Base-by-base conservation (phyloP, 257 asterid species). In the Lycium ferocissimum region DNA sequence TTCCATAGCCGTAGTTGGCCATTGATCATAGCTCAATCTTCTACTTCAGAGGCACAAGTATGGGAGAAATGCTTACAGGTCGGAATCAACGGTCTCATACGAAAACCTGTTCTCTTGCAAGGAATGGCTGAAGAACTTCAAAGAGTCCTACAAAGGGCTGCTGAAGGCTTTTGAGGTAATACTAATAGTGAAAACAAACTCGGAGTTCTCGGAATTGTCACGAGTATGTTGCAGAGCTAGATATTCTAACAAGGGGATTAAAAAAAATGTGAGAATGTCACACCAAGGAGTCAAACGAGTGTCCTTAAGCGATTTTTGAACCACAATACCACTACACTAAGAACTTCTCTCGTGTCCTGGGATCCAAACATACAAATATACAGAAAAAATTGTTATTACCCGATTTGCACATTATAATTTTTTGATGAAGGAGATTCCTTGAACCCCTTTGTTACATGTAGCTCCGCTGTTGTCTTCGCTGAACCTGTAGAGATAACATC, bases 41-140 rank as follows among this genome's bases (percentile, higher is more conserved):
- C 89, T 13, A 88, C 88, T 58, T 83, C 91, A 22, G 92, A 87
- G 70, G 91, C 85, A 3, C 83, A 56, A 40, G 83, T 87, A 20
- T 58, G 86, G 81, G 88, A 90, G 35, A 85, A 80, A 72, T 90
- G 91, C 66, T 84, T 85, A 45, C 89, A 86, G 73, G 90, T 51
- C 33, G 91, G 92, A 61, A 88, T 90, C 88, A 87, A 88, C 9
- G 91, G 92, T 65, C 87, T 90, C 22, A 83, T 90, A 56, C 86
- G 87, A 37, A 90, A 90, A 81, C 92, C 92, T 12, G 87, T 88
- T 47, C 81, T 90, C 67, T 83, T 90, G 2, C 90, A 85, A 83
- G 91, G 89, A 35, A 78, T 88, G 66, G 91, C 91, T 5, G 89
- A 88, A 5, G 92, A 90, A 73, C 88, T 90, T 78, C 82, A 85